Base-by-base conservation (phyloP, 441 rosid species). In the Erodium trifolium region DNA sequence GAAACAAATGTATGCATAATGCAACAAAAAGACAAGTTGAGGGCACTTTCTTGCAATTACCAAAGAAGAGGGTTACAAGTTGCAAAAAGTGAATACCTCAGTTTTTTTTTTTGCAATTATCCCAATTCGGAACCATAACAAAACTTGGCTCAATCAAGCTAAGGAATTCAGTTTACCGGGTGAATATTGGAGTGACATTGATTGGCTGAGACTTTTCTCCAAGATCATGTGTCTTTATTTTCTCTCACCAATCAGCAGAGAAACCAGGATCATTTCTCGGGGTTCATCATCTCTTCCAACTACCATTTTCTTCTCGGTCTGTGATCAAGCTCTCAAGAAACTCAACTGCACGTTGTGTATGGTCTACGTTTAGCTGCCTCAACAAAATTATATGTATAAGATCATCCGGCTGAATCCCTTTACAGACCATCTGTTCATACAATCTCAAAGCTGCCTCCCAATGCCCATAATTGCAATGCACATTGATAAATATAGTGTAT, bases 401-500 rank as follows among this genome's bases (percentile, higher is more conserved):
- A 72, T 65, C 74, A 79, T 86, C 96, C 13, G 90, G 92, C 76
- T 74, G 77, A 67, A 90, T 77, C 19, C 76, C 80, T 79, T 75
- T 83, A 69, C 78, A 84, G 60, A 90, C 77, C 93, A 90, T 88
- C 76, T 90, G 80, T 70, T 76, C 77, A 76, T 86, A 88, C 78
- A 90, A 78, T 78, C 80, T 81, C 65, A 88, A 76, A 55, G 86
- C 88, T 76, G 80, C 89, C 73, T 82, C 76, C 90, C 88, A 85
- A 53, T 84, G 73, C 1, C 84, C 86, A 2, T 66, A 70, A 59
- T 85, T 73, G 68, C 82, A 79, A 77, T 82, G 73, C 76, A 72
- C 83, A 81, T 75, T 82, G 74, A 88, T 85, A 67, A 90, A 82
- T 74, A 90, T 88, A 27, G 96, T 88, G 81, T 85, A 90, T 76